Base-by-base conservation (phyloP, 164 flowering plant genomes). In the Umbilicus rupestris region DNA sequence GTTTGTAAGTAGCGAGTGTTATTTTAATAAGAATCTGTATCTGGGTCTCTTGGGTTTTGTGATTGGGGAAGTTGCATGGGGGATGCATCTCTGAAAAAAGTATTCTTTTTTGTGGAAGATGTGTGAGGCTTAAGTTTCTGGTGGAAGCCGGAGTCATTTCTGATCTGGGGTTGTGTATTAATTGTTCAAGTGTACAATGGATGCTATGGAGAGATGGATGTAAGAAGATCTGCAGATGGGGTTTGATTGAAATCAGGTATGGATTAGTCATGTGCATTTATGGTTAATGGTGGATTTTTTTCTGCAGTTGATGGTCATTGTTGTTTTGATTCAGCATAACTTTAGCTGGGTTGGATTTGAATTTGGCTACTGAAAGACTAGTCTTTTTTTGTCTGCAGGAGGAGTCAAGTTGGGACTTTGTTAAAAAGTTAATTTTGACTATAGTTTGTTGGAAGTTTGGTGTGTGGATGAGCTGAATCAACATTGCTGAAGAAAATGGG, bases 401-500 rank as follows among this genome's bases (percentile, higher is more conserved):
- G 12, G 60, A 26, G 60, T 55, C 15, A 55, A 55, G 12, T 55
- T 15, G 11, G 33, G 60, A 33, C 16, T 28, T 26, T 26, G 33
- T n/a, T n/a, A n/a, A n/a, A n/a, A n/a, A n/a, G n/a, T 10, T 55
- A 33, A 28, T 55, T 55, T 55, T 55, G 12, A 55, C 35, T 28
- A 7, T 26, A 30, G 7, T 55, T 26, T 55, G 60, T 22, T 20
- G 29, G 33, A 17, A 7, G 60, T 11, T 49, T 55, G 33, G 16
- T 28, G 60, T 55, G 28, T 55, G 19, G 60, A 55, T 55, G 60
- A 26, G 60, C 28, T 22, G 60, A 28, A 5, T 26, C 15, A 30
- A 55, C 33, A 80, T 88, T 88, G 98, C 81, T 72, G 73, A 86
- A 72, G 71, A 59, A 76, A 74, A 74, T 87, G 69, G 81, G 78